Percentiles rank a stretch among this genome's conserved stretches.
Conservation (phyloP, 352 stramenopile species). For the Pythium guiyangense region DNA sequence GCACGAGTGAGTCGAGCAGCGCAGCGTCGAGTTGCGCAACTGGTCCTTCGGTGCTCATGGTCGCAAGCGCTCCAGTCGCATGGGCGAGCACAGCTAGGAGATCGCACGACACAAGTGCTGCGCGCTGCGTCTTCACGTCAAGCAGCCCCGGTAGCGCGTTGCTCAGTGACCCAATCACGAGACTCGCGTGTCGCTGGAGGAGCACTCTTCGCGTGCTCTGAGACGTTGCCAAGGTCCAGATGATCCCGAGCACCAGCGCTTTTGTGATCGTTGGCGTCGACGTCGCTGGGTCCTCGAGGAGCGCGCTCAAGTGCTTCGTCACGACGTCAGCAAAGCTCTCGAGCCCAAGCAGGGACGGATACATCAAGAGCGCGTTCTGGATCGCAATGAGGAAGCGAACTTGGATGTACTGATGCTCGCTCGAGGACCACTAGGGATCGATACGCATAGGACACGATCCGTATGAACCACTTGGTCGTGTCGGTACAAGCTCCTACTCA, state of each 20-base stretch:
- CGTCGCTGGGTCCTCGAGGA: not conserved
- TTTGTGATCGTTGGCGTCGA: not conserved
- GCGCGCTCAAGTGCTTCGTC: not conserved
- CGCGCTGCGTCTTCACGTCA: not conserved
- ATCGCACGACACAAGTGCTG: too few relatives aligned
- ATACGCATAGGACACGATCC: too few relatives aligned
- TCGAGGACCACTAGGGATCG: not conserved
- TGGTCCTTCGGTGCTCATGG: constrained; percentile 1
- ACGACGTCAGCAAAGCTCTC: not conserved
- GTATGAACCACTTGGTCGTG: too few relatives aligned
- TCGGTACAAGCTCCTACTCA: too few relatives aligned
- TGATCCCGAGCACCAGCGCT: constrained; percentile 3
- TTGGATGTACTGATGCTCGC: not conserved
- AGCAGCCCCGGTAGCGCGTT: not conserved
- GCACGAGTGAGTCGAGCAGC: not conserved
- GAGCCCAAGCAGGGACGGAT: not conserved
- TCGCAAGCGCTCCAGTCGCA: not conserved
- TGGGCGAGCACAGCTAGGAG: not conserved
- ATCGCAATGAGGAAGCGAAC: constrained; percentile 1
- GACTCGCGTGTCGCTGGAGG: not conserved
- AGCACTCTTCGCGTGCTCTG: not conserved
- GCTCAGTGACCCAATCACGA: not conserved
- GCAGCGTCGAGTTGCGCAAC: not conserved
- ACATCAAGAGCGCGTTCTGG: constrained; percentile 2
- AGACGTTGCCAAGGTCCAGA: constrained; percentile 1